phyloP scores from a whole-genome alignment of 768 basidiomycete species.

The Calvatia gigantea region DNA sequence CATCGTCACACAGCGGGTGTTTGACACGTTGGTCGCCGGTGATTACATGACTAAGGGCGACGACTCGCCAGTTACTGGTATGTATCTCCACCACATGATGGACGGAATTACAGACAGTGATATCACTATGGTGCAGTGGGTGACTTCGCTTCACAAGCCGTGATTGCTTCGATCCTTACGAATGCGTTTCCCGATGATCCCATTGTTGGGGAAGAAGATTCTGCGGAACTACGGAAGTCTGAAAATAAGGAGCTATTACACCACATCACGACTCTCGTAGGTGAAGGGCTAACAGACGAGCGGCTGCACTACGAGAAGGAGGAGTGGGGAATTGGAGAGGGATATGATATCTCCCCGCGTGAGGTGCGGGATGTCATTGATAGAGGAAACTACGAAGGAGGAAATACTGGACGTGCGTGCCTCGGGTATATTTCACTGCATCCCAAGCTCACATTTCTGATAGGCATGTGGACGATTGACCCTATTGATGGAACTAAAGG shows the following conservation, averaged over 20 bases:
- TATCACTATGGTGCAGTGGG: slow-evolving; percentile 53
- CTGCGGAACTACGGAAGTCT: slow-evolving; percentile 65
- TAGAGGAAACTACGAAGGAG: slow-evolving; percentile 72
- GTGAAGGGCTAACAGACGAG: slow-evolving; percentile 63
- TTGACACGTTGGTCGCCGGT: slow-evolving; percentile 77
- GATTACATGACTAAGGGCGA: slow-evolving; percentile 90
- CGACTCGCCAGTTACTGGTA: slow-evolving; percentile 89
- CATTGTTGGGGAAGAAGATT: slow-evolving; percentile 95
- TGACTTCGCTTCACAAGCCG: slow-evolving; percentile 91
- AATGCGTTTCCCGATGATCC: slow-evolving; percentile 79
- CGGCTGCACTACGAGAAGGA: slow-evolving; percentile 53
- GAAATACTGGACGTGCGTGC: slow-evolving; percentile 64
- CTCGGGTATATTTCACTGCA: slow-evolving; percentile 4
- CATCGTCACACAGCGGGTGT: slow-evolving; percentile 78
- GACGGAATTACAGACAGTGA: background rate
- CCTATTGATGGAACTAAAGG: slow-evolving; percentile 95
- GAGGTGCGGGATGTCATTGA: slow-evolving; percentile 87
- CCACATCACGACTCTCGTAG: slow-evolving; percentile 79
- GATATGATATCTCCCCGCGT: slow-evolving; percentile 43
- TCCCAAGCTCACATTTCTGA: background rate
- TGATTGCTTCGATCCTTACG: slow-evolving; percentile 78
- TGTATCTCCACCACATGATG: slow-evolving; percentile 10
- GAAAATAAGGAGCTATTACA: slow-evolving; percentile 42
- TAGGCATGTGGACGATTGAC: slow-evolving; percentile 85
- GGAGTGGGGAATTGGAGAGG: slow-evolving; percentile 73